Evolutionary conservation across 2,329 filamentous ascomycete species (phyloP), one percentile per base, ranked within the genome.

Genomic region (Plectosphaerella plurivora): DNA sequence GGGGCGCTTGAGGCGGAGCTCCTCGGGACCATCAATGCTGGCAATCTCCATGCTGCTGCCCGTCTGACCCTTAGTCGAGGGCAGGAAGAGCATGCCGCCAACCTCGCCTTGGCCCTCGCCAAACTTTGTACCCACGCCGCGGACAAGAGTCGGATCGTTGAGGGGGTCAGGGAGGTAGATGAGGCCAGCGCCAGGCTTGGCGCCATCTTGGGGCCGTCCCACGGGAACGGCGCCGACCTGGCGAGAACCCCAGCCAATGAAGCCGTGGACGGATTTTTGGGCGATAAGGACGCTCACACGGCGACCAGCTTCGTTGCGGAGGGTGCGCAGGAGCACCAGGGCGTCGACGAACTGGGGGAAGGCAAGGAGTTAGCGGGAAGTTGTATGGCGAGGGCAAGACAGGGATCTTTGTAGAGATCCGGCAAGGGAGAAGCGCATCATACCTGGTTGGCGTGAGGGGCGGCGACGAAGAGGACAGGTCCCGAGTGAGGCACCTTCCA

Each of bases 371-470:
- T 18, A 44, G 47, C 15, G 8, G 48, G 39, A 24, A 20, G 45
- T 33, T n/a, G 25, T 18, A 45, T 22, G 22, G 5, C 22, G 22
- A 5, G 22, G 22, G 22, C 22, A 22, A 22, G 22, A 22, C 22
- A 22, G 22, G 22, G 5, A 22, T 22, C 22, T 22, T 22, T 22
- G 53, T n/a, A 35, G 45, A 54, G 49, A 37, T 35, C 16, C 36
- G 28, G 24, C 24, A 18, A 49, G 9, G 25, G 41, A 14, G 25
- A 24, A 45, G 9, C 18, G n/a, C 9, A 41, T 70, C 78, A 55
- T 73, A 91, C 88, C 82, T 94, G 91, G 69, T 99, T 99, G 55
- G 93, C 93, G 77, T 99, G 94, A 59, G 94, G 94, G 51, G 93
- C 94, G 45, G 92, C 94, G 60, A 99, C 94, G 64, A 99, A 94